Conservation (phyloP, 2,329 filamentous ascomycete species). For the Aspergillus sclerotialis region DNA sequence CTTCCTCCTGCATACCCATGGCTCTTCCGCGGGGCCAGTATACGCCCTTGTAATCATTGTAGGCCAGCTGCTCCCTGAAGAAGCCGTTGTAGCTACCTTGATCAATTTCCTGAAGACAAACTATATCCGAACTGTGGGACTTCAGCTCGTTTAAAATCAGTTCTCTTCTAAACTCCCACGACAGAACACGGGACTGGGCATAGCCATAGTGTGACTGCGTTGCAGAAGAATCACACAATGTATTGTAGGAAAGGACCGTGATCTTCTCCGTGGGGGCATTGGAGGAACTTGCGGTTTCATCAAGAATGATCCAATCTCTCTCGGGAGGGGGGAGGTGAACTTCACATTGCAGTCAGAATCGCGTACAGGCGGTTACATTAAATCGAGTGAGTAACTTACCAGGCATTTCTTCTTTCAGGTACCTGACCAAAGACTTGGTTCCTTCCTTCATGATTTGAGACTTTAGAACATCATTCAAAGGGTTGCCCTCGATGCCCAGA, state of each 20-base stretch:
- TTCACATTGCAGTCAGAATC: constrained; percentile 30
- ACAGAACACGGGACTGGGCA: constrained; percentile 70
- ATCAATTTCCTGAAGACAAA: constrained; percentile 91
- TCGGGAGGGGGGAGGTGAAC: constrained; percentile 70
- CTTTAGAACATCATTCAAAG: constrained; percentile 67
- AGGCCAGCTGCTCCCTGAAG: constrained; percentile 78
- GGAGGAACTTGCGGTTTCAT: constrained; percentile 38
- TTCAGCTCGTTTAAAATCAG: constrained; percentile 78
- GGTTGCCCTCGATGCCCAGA: constrained; percentile 88
- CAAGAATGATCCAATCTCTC: constrained; percentile 72
- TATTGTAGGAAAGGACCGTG: constrained; percentile 89
- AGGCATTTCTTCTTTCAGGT: constrained; percentile 75
- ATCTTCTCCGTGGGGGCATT: constrained; percentile 59
- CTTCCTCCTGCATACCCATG: constrained; percentile 84
- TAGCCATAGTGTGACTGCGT: constrained; percentile 83
- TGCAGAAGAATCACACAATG: constrained; percentile 87
- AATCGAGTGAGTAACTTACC: constrained; percentile 49
- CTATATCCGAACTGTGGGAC: constrained; percentile 73
- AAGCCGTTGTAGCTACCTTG: constrained; percentile 86
- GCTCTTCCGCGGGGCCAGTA: constrained; percentile 88
- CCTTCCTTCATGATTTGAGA: constrained; percentile 80
- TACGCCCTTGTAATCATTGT: constrained; percentile 85
- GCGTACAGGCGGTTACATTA: constrained; percentile 12
- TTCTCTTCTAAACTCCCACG: constrained; percentile 80
- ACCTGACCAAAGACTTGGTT: constrained; percentile 75